A percentile compares a stretch with the other conserved stretches of the same genome.
Conservation (phyloP, 176 grass and related monocot genomes). For the Canna indica region DNA sequence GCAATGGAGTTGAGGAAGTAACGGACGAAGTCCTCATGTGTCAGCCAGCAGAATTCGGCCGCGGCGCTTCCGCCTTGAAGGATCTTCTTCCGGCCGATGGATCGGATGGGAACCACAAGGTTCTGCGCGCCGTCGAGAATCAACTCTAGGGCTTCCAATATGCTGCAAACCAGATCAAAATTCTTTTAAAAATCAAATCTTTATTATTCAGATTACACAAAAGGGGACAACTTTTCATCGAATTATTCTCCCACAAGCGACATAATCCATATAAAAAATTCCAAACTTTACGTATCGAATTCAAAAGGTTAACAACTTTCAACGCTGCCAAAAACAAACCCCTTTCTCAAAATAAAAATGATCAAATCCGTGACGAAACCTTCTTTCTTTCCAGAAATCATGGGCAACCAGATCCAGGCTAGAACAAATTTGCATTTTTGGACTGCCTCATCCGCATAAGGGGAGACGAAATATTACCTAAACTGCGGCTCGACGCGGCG, state of each 20-base stretch:
- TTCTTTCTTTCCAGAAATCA: too few relatives aligned
- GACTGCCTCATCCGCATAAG: not conserved
- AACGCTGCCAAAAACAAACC: not conserved
- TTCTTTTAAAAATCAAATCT: not conserved
- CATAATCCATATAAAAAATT: not conserved
- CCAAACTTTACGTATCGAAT: not conserved
- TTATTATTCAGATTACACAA: not conserved
- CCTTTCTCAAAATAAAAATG: too few relatives aligned
- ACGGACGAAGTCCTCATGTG: constrained; percentile 72
- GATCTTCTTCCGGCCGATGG: constrained; percentile 36
- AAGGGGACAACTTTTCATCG: not conserved
- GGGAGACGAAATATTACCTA: constrained; percentile 23
- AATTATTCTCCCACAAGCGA: not conserved
- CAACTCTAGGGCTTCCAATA: constrained; percentile 69
- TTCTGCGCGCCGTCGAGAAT: constrained; percentile 56
- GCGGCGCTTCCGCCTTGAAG: constrained; percentile 13
- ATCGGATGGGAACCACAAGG: constrained; percentile 49
- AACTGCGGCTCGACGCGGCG: constrained; percentile 48
- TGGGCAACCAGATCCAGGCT: too few relatives aligned
- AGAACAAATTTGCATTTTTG: constrained; percentile 1
- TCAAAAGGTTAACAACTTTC: not conserved
- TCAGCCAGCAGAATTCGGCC: constrained; percentile 74
- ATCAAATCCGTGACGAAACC: not conserved
- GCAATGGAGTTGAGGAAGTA: constrained; percentile 84
- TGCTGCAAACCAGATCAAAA: constrained; percentile 26